These are phyloP conservation scores for Gaultheria prostrata DNA, from an alignment of 148 eudicot genomes.

Conservation along the genomic window DNA sequence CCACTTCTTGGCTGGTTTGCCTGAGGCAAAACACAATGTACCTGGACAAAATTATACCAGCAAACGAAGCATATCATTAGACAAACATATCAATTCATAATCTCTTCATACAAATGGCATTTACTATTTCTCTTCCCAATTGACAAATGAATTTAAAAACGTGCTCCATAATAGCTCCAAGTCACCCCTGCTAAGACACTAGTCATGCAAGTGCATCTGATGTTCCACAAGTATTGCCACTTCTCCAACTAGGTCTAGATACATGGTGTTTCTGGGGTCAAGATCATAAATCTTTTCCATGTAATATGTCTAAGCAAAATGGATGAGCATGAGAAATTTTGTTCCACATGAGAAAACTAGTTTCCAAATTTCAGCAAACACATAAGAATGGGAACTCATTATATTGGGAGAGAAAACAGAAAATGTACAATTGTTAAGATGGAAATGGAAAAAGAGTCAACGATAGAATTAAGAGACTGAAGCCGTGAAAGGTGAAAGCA, in stretches of 20 bases:
- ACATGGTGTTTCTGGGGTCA: not conserved
- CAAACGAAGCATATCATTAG: not conserved
- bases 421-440: not conserved
- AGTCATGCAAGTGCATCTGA: not conserved
- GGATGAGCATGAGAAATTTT: slow-evolving; percentile 2
- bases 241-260: not conserved
- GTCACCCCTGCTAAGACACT: not conserved
- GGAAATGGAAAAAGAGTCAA: not conserved
- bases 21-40: slow-evolving; percentile 90
- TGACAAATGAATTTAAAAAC: not conserved
- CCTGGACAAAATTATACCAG: slow-evolving; percentile 40
- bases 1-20: slow-evolving; percentile 97
- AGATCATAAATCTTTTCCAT: not conserved
- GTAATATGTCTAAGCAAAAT: not conserved
- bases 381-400: not conserved
- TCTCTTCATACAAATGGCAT: not conserved
- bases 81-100: not conserved
- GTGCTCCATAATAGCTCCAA: not conserved
- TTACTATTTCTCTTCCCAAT: not conserved
- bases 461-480: not conserved
- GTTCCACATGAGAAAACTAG: not conserved
- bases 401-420: not conserved
- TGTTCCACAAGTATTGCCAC: not conserved
- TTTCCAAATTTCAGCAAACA: not conserved
- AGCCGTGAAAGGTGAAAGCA: not conserved